Conservation (phyloP, 352 stramenopile genomes). For the Globisporangium sylvaticum region DNA sequence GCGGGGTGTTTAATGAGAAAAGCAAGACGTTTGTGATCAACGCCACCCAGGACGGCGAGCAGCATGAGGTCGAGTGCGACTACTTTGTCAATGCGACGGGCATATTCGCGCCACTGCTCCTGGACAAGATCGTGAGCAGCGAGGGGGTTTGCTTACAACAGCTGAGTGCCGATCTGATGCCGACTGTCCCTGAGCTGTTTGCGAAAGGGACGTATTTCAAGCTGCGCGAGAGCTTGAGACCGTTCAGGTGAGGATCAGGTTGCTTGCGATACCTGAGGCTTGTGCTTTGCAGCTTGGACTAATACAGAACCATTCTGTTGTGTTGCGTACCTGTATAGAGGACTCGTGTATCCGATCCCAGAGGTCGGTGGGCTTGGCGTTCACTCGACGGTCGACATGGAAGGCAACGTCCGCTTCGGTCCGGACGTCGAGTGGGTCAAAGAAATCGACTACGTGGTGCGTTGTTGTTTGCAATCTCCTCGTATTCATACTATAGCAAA, state of each 20-base stretch:
- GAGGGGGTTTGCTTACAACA: not conserved
- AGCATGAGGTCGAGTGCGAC: constrained; percentile 80
- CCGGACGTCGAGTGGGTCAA: constrained; percentile 96
- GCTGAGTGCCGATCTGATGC: constrained; percentile 7
- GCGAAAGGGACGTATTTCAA: constrained; percentile 97
- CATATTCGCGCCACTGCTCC: constrained; percentile 60
- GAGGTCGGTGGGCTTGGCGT: constrained; percentile 93
- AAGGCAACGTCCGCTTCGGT: constrained; percentile 92
- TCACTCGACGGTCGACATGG: constrained; percentile 93
- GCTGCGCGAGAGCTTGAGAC: constrained; percentile 39
- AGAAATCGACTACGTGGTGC: constrained; percentile 82
- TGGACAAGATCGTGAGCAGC: constrained; percentile 24
- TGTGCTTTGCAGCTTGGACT: not conserved
- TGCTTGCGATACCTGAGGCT: not conserved
- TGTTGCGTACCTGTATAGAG: constrained; percentile 24
- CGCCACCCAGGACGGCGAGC: constrained; percentile 33
- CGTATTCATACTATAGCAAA: not conserved
- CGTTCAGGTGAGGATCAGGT: constrained; percentile 43
- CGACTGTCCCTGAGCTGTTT: constrained; percentile 63
- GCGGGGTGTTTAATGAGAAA: constrained; percentile 28
- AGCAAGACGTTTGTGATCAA: constrained; percentile 33
- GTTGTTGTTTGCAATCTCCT: not conserved
- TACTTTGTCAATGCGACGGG: constrained; percentile 92
- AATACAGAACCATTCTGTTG: not conserved
- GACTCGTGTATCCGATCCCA: constrained; percentile 95